Percentiles rank a stretch among this genome's conserved stretches.
Conservation (phyloP, 768 basidiomycete species). For the Lepiota brunneoincarnata region DNA sequence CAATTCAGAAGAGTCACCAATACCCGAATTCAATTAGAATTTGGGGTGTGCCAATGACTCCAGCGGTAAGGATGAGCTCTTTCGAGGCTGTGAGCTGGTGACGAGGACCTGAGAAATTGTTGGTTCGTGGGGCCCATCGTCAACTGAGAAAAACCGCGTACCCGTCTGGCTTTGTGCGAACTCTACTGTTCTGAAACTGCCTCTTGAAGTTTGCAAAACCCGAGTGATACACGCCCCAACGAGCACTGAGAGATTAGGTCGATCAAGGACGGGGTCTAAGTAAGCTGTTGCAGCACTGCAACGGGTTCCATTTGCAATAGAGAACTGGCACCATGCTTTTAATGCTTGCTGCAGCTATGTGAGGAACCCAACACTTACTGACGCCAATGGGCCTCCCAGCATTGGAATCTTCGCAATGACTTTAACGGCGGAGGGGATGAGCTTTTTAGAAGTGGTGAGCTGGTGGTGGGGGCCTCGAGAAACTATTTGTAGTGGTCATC, state of each 20-base stretch:
- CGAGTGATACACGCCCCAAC: constrained; percentile 2
- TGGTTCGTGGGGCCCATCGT: no score
- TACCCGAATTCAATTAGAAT: constrained; percentile 6
- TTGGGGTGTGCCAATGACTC: constrained; percentile 2
- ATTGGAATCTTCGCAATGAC: constrained; percentile 11
- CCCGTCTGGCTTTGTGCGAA: background rate
- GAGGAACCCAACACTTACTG: no score
- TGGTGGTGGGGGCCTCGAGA: no score
- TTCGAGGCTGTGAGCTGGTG: background rate
- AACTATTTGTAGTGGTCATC: no score
- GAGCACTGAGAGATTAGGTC: constrained; percentile 6
- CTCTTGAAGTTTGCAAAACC: background rate
- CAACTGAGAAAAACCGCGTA: background rate
- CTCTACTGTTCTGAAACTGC: background rate
- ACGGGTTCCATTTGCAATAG: constrained; percentile 10
- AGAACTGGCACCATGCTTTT: constrained; percentile 5
- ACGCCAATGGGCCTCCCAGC: constrained; percentile 14
- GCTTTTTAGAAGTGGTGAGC: no score
- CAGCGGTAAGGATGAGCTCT: constrained; percentile 1
- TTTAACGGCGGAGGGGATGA: no score
- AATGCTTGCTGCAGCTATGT: no score
- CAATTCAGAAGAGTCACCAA: background rate
- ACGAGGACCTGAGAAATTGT: background rate
- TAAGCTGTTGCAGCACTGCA: constrained; percentile 7
- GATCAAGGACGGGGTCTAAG: constrained; percentile 2